Evolutionary conservation across 345 rosid species (phyloP), one percentile per base, ranked within the genome.

Genomic region (Eucalyptus marginata): DNA sequence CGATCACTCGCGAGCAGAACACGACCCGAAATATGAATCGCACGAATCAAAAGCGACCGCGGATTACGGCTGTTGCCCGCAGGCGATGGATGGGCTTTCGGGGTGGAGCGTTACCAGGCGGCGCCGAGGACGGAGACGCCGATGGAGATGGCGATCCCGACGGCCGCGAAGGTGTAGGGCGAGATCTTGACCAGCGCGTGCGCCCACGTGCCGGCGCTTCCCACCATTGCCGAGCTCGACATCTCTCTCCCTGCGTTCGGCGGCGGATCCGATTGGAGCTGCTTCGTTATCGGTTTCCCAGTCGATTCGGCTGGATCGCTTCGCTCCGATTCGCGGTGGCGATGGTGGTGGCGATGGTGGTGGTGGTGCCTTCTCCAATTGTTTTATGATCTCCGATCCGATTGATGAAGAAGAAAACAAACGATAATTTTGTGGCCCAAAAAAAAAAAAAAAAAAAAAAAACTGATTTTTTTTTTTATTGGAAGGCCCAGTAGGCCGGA

Each of bases 91-190:
- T 3, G 44, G 20, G 54, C 3, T 24, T 24, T 31, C 22, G 43
- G 50, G 43, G 71, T 46, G 31, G 58, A 52, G 25, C 58, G 58
- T 20, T 31, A 98, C 99, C 99, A 98, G 90, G 99, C 99, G 87
- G 99, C 99, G 89, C 99, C 99, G 92, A 98, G 99, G 91, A 98
- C 99, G 20, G 99, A 98, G 83, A 98, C 97, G 90, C 99, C 99
- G 92, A 98, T 98, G 71, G 99, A 89, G 87, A 98, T 86, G 90
- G 98, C 99, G 93, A 98, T 98, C 58, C 99, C 99, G 92, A 98
- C 27, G 87, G 99, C 99, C 27, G 99, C 93, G 94, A 93, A 98
- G 86, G 99, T 98, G 87, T 98, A 98, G 7, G 99, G 99, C 15
- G 99, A 98, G 90, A 98, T 95, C 87, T 86, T 93, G 46, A 97